These are phyloP conservation scores for Silene noctiflora DNA, from an alignment of 179 eudicot species.

Conservation along the genomic window DNA sequence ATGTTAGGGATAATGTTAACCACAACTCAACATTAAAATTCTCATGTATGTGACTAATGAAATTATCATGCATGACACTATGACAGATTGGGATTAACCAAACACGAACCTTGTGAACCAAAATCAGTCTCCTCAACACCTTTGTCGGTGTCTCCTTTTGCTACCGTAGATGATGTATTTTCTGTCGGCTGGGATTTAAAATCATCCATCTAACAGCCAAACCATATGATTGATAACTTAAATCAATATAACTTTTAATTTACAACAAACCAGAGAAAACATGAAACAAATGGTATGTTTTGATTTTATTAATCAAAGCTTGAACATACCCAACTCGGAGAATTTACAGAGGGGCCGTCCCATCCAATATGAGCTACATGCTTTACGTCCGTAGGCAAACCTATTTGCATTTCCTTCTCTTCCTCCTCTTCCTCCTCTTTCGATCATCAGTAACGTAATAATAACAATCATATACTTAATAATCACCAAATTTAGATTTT, in stretches of 20 bases:
- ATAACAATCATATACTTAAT: background rate
- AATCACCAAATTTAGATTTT: no score
- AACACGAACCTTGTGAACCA: slow-evolving; percentile 25
- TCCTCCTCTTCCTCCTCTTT: slow-evolving; percentile 26
- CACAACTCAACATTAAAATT: no score
- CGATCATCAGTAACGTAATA: background rate
- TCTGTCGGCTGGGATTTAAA: slow-evolving; percentile 26
- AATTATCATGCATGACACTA: no score
- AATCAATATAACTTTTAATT: no score
- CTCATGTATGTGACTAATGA: no score
- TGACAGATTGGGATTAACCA: no score
- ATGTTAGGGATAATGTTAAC: no score
- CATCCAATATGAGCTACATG: slow-evolving; percentile 51
- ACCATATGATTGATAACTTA: no score
- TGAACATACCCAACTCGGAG: slow-evolving; percentile 39
- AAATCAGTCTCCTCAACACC: slow-evolving; percentile 15
- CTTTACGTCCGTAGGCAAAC: slow-evolving; percentile 44
- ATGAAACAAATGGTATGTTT: no score
- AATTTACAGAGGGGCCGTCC: slow-evolving; percentile 29
- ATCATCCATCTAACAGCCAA: slow-evolving; percentile 36
- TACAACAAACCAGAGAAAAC: no score
- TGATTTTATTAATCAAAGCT: no score
- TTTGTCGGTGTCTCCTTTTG: slow-evolving; percentile 16
- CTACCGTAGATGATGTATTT: slow-evolving; percentile 14
- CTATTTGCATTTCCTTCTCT: slow-evolving; percentile 39